Evolutionary conservation across 768 basidiomycete genomes (phyloP).

Genomic region (Amanita exitialis): DNA sequence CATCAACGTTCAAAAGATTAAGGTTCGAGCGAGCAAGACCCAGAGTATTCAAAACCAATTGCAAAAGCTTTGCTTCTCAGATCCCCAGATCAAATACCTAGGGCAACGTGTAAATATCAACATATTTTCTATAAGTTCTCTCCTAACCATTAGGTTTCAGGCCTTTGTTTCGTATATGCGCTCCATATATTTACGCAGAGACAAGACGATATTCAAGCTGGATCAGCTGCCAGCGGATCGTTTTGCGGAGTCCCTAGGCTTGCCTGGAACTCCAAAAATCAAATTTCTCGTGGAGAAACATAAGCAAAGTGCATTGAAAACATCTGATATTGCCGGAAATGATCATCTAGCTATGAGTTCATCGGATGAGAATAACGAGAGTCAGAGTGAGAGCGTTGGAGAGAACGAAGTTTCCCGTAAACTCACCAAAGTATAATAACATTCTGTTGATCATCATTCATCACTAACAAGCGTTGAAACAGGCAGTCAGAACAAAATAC

Average conservation of each 20-base stretch:
- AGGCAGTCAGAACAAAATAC: conserved; percentile 77
- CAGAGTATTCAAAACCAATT: conserved; percentile 78
- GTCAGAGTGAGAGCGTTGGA: conserved; percentile 16
- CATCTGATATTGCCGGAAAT: conserved; percentile 19
- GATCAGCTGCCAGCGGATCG: conserved; percentile 71
- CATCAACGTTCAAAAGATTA: conserved; percentile 68
- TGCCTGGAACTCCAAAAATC: conserved; percentile 94
- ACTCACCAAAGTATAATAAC: conserved; percentile 28
- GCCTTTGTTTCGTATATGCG: conserved; percentile 95
- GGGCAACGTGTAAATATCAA: conserved; percentile 68
- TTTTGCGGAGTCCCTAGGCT: conserved; percentile 83
- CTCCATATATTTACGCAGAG: conserved; percentile 86
- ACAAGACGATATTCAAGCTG: conserved; percentile 88
- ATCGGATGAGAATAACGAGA: conserved; percentile 13
- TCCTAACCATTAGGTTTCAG: conserved; percentile 26
- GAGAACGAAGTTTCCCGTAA: conserved; percentile 19
- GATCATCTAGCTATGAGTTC: conserved; percentile 3
- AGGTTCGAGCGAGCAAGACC: conserved; percentile 82
- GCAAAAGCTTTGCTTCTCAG: conserved; percentile 89
- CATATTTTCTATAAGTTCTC: background rate
- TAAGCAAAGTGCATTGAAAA: conserved; percentile 65
- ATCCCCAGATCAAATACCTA: conserved; percentile 94
- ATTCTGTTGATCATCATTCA: background rate
- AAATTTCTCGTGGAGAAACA: conserved; percentile 72
- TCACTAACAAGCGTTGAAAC: conserved; percentile 17